Percentiles rank a stretch among this genome's conserved stretches.
These are phyloP conservation scores for Phyllosticta ampelicida DNA, from an alignment of 2,329 filamentous ascomycete genomes.

Conservation along the genomic window DNA sequence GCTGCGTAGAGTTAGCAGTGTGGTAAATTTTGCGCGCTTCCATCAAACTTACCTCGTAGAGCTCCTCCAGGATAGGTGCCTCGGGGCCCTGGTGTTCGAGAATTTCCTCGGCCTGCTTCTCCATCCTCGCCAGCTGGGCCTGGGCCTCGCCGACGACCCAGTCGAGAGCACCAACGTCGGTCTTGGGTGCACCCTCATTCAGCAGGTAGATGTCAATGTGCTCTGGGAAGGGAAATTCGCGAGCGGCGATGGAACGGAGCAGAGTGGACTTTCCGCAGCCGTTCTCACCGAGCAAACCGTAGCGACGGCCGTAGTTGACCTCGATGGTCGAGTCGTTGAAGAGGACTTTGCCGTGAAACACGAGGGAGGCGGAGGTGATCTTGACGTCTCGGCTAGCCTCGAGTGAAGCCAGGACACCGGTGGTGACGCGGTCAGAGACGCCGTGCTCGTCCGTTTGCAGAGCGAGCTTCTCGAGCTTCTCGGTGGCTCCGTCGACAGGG, in stretches of 20 bases:
- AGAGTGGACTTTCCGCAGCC: slow-evolving; percentile 98
- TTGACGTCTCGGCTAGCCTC: slow-evolving; percentile 86
- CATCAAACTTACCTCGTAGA: slow-evolving; percentile 72
- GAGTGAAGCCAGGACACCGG: slow-evolving; percentile 84
- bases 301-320: slow-evolving; percentile 82
- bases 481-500: slow-evolving; percentile 35
- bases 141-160: slow-evolving; percentile 96
- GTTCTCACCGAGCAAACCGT: slow-evolving; percentile 96
- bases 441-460: slow-evolving; percentile 94
- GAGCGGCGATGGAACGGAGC: slow-evolving; percentile 83
- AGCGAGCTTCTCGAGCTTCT: slow-evolving; percentile 78
- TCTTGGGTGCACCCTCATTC: slow-evolving; percentile 89
- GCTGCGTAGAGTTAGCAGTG: slow-evolving; percentile 40
- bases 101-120: slow-evolving; percentile 78
- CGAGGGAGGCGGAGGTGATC: slow-evolving; percentile 83
- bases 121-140: slow-evolving; percentile 81
- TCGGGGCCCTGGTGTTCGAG: slow-evolving; percentile 90
- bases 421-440: slow-evolving; percentile 94
- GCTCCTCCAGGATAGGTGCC: slow-evolving; percentile 76
- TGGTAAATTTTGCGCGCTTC: neutral
- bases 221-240: slow-evolving; percentile 92
- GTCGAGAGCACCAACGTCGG: slow-evolving; percentile 80
- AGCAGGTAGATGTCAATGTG: slow-evolving; percentile 97
- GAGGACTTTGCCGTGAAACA: slow-evolving; percentile 96
- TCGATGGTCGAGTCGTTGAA: slow-evolving; percentile 91